These are phyloP conservation scores for Gymnopilus junonius DNA, from an alignment of 768 basidiomycete genomes.

Conservation along the genomic window DNA sequence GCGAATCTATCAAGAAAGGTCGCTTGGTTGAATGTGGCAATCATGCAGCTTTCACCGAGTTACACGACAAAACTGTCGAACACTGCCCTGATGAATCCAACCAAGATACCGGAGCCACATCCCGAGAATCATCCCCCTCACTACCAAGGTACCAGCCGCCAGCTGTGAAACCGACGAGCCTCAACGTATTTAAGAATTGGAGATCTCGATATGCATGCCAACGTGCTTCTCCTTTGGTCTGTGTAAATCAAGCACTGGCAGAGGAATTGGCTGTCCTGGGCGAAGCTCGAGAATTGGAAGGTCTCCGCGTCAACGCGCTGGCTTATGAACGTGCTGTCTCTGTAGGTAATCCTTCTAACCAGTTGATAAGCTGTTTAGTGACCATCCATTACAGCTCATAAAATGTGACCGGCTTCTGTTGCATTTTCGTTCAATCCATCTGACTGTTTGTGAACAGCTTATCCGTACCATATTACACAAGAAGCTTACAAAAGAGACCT, in stretches of 20 bases:
- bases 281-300: slow-evolving; percentile 64
- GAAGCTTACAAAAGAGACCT: slow-evolving; percentile 42
- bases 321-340: slow-evolving; percentile 76
- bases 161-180: slow-evolving; percentile 24
- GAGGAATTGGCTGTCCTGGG: slow-evolving; percentile 63
- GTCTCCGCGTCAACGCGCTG: slow-evolving; percentile 66
- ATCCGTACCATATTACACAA: slow-evolving; percentile 45
- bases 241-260: slow-evolving; percentile 68
- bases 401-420: slow-evolving; percentile 28
- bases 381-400: slow-evolving; percentile 23
- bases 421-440: not conserved
- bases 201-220: slow-evolving; percentile 57
- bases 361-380: not conserved
- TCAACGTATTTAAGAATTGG: slow-evolving; percentile 37
- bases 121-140: slow-evolving; percentile 4
- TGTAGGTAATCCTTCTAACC: slow-evolving; percentile 43
- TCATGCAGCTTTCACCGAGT: slow-evolving; percentile 60
- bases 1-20: slow-evolving; percentile 53
- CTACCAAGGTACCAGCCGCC: not conserved
- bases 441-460: slow-evolving; percentile 41
- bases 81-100: slow-evolving; percentile 42
- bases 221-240: slow-evolving; percentile 68
- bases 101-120: not conserved
- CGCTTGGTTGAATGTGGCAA: slow-evolving; percentile 51
- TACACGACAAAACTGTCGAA: slow-evolving; percentile 49